Percentiles rank a stretch among this genome's conserved stretches.
Evolutionary conservation across 768 basidiomycete species (phyloP).

Genomic region (Arthromyces matolae): DNA sequence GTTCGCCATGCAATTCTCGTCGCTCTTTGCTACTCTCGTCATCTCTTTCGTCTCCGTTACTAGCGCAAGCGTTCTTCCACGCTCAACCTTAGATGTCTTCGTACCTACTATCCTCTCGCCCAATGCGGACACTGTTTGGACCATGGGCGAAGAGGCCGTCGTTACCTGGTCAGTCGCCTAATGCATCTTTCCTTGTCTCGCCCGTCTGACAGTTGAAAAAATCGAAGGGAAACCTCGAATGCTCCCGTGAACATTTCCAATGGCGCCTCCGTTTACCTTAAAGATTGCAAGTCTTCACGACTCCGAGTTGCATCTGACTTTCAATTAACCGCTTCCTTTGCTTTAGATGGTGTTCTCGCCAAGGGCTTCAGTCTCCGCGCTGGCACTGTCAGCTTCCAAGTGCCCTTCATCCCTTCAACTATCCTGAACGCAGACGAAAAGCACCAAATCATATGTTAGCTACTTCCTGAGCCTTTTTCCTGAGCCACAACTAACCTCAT

Average conservation of each 20-base stretch:
- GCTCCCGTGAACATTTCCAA: constrained; percentile 42
- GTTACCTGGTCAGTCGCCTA: constrained; percentile 31
- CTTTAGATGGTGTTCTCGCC: constrained; percentile 29
- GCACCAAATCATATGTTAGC: constrained; percentile 42
- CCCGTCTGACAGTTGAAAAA: not conserved
- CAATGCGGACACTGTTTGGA: constrained; percentile 25
- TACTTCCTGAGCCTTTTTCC: no score
- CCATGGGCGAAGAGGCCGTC: constrained; percentile 20
- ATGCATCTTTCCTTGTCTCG: not conserved
- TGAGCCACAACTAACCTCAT: not conserved
- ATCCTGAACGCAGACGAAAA: constrained; percentile 9
- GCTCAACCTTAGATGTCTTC: constrained; percentile 27
- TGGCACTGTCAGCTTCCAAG: constrained; percentile 32
- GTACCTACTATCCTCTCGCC: constrained; percentile 28
- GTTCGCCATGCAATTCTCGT: constrained; percentile 18
- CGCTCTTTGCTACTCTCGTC: constrained; percentile 22
- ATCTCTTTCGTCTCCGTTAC: constrained; percentile 24
- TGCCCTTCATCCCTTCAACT: constrained; percentile 32
- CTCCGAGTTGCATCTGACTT: not conserved
- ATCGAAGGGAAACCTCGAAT: constrained; percentile 34
- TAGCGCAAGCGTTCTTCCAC: constrained; percentile 19
- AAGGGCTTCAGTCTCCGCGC: constrained; percentile 32
- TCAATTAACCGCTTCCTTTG: not conserved
- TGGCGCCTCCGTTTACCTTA: constrained; percentile 27
- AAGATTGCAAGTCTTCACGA: constrained; percentile 23